Percentiles rank a stretch among this genome's conserved stretches.
Evolutionary conservation across 208 protist genomes (phyloP).

Genomic region (Leishmania lainsoni): DNA sequence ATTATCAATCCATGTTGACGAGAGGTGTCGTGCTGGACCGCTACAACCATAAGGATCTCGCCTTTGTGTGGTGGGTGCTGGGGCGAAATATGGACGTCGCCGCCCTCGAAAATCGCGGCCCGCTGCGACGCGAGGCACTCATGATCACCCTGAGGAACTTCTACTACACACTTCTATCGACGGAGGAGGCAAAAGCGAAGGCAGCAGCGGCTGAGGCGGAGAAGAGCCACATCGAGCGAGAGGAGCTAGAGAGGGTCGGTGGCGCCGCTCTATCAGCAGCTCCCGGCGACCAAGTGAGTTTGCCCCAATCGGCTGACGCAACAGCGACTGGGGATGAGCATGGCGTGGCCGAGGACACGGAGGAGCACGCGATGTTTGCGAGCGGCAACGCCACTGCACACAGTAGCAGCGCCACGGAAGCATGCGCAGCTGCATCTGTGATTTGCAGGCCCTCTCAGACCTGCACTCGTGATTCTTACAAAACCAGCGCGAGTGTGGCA

Average conservation of each 20-base stretch:
- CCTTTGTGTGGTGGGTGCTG: conserved; percentile 87
- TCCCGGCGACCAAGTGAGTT: neutral
- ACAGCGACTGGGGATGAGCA: neutral
- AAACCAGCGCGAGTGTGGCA: neutral
- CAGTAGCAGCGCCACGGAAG: neutral
- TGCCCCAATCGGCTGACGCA: neutral
- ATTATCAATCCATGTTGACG: conserved; percentile 78
- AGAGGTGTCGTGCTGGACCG: conserved; percentile 81
- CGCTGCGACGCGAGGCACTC: conserved; percentile 66
- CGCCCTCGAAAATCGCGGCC: conserved; percentile 47
- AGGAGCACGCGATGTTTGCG: neutral
- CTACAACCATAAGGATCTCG: conserved; percentile 83
- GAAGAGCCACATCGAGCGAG: neutral
- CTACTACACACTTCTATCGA: conserved; percentile 71
- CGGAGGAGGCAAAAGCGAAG: conserved; percentile 22
- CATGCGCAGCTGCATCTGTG: neutral
- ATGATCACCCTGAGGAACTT: conserved; percentile 71
- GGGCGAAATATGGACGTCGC: conserved; percentile 70
- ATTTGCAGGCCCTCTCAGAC: neutral
- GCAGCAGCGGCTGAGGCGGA: neutral
- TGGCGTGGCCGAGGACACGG: neutral
- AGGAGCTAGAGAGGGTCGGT: neutral
- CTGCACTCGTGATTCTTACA: neutral
- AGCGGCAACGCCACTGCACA: conserved; percentile 1
- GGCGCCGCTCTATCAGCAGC: conserved; percentile 4